Conservation (phyloP, 768 basidiomycete genomes). For the Tulasnella sp. region DNA sequence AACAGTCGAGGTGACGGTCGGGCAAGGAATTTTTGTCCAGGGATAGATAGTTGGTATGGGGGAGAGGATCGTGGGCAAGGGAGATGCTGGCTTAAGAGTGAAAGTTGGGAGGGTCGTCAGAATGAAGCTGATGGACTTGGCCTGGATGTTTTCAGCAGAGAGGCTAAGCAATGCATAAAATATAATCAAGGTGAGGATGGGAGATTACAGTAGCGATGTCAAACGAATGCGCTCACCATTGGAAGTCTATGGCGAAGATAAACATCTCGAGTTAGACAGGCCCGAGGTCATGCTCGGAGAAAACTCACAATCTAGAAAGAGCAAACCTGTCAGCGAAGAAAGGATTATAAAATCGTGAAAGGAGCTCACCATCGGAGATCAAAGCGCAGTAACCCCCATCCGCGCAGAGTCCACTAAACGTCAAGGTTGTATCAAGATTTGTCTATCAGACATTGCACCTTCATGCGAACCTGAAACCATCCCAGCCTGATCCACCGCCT, state of each 20-base stretch:
- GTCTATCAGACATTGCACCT: background rate
- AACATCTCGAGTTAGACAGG: background rate
- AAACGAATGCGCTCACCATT: background rate
- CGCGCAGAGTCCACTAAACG: background rate
- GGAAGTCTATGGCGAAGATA: background rate
- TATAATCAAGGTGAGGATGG: background rate
- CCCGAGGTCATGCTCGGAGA: background rate
- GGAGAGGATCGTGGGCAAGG: background rate
- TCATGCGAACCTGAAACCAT: background rate
- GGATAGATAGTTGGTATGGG: background rate
- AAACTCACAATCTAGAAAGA: background rate
- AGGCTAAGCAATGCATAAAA: background rate
- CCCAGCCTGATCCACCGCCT: background rate
- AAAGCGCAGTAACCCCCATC: constrained; percentile 3
- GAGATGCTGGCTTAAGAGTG: background rate
- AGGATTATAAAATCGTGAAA: background rate
- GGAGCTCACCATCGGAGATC: background rate
- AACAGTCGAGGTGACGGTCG: background rate
- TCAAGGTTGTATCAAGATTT: background rate
- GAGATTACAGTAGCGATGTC: background rate
- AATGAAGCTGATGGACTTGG: constrained; percentile 11
- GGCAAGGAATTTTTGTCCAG: background rate
- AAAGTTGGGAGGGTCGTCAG: background rate
- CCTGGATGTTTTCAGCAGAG: background rate
- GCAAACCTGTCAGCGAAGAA: background rate